A percentile compares a stretch with the other conserved stretches of the same genome.
These are phyloP conservation scores for Rickenella mellea DNA, from an alignment of 768 basidiomycete species.

Conservation along the genomic window DNA sequence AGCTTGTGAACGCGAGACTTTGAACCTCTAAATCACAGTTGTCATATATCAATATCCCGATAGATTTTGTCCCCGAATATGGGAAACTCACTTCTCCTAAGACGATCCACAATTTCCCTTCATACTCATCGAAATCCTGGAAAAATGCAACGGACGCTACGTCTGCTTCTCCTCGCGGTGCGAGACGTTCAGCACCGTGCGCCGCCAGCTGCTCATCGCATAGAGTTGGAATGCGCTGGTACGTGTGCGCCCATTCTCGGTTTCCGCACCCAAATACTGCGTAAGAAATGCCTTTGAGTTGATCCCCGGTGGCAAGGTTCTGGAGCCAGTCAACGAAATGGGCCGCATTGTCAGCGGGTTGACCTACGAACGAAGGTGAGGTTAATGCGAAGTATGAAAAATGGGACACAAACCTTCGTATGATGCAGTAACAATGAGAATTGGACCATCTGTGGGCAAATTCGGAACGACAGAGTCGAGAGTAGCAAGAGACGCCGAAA, in stretches of 20 bases:
- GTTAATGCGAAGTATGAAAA: not conserved
- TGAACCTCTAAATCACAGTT: not conserved
- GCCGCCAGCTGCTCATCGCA: slow-evolving; percentile 25
- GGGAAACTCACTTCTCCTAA: slow-evolving; percentile 21
- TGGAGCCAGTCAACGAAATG: slow-evolving; percentile 34
- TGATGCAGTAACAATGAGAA: slow-evolving; percentile 35
- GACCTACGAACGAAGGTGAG: slow-evolving; percentile 20
- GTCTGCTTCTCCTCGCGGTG: slow-evolving; percentile 31
- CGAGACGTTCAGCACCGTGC: slow-evolving; percentile 27
- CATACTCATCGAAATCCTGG: slow-evolving; percentile 34
- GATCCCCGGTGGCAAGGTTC: not conserved
- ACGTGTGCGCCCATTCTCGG: slow-evolving; percentile 38
- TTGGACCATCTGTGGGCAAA: slow-evolving; percentile 33
- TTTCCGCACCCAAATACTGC: slow-evolving; percentile 44
- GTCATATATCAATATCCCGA: no score
- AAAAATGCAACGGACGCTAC: slow-evolving; percentile 32
- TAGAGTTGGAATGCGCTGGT: slow-evolving; percentile 34
- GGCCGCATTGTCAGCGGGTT: slow-evolving; percentile 40
- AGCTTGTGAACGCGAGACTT: not conserved
- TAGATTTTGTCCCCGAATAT: not conserved
- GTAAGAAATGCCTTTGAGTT: slow-evolving; percentile 25
- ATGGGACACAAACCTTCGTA: slow-evolving; percentile 28
- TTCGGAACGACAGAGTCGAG: slow-evolving; percentile 28
- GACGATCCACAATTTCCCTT: slow-evolving; percentile 26
- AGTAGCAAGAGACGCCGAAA: slow-evolving; percentile 26